Conservation (phyloP, 768 basidiomycete genomes). For the Xerocomellus amylosporus region DNA sequence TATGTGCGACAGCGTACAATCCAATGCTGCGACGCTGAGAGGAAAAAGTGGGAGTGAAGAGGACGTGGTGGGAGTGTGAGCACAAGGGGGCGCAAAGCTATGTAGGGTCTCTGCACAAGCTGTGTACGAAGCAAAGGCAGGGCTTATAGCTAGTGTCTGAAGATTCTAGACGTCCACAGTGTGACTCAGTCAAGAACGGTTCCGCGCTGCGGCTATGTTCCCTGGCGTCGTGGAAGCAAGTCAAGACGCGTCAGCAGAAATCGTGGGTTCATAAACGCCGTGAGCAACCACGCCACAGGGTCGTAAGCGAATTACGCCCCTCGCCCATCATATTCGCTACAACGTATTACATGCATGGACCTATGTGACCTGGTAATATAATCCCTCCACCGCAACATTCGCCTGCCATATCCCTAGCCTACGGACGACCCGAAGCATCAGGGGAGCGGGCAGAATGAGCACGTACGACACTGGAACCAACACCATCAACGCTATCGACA, state of each 20-base stretch:
- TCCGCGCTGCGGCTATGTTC: constrained; percentile 6
- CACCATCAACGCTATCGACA: constrained; percentile 53
- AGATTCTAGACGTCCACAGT: neutral
- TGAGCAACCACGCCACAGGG: constrained; percentile 30
- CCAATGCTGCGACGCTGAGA: constrained; percentile 37
- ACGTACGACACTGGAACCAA: constrained; percentile 56
- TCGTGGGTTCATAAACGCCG: constrained; percentile 28
- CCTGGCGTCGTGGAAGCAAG: constrained; percentile 23
- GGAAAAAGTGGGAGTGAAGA: constrained; percentile 15
- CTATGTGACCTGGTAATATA: constrained; percentile 40
- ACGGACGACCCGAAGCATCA: constrained; percentile 61
- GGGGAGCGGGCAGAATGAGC: constrained; percentile 65
- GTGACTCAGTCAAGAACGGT: constrained; percentile 7
- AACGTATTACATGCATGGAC: neutral
- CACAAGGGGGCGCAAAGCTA: constrained; percentile 12
- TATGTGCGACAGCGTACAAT: constrained; percentile 28
- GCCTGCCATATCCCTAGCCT: constrained; percentile 80
- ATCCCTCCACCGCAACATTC: constrained; percentile 74
- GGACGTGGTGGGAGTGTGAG: constrained; percentile 26
- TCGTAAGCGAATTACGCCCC: constrained; percentile 14
- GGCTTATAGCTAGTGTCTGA: neutral
- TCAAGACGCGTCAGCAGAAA: constrained; percentile 38
- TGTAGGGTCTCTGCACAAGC: constrained; percentile 20
- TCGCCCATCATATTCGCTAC: neutral
- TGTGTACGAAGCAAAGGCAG: constrained; percentile 16